A percentile compares a stretch with the other conserved stretches of the same genome.
Conservation (phyloP, 345 rosid species). For the Triadica sebifera region DNA sequence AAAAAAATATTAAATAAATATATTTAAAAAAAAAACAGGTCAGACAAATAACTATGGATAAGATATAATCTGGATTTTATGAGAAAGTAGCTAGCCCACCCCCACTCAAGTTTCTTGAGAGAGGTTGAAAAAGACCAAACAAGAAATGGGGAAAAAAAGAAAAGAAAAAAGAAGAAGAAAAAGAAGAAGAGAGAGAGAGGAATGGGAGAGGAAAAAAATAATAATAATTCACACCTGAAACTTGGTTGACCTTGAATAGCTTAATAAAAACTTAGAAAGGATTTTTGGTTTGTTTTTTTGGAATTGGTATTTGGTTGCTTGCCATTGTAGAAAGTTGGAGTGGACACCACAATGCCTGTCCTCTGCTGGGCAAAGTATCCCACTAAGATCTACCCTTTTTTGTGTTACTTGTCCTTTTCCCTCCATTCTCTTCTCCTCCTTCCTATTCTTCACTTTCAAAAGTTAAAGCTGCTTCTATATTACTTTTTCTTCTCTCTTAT, state of each 20-base stretch:
- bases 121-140: neutral
- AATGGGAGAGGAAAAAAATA: slow-evolving; percentile 2
- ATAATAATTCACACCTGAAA: slow-evolving; percentile 34
- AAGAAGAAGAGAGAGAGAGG: no score
- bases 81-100: slow-evolving; percentile 16
- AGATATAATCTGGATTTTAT: neutral
- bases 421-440: slow-evolving; percentile 13
- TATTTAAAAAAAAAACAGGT: neutral
- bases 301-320: slow-evolving; percentile 15
- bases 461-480: slow-evolving; percentile 37
- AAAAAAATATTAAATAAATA: neutral
- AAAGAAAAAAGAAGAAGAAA: neutral
- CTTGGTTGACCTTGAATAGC: slow-evolving; percentile 36
- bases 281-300: neutral
- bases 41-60: slow-evolving; percentile 21
- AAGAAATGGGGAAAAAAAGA: neutral
- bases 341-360: slow-evolving; percentile 54
- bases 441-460: slow-evolving; percentile 27
- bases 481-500: slow-evolving; percentile 18
- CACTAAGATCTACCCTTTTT: slow-evolving; percentile 42
- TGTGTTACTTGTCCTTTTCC: slow-evolving; percentile 30
- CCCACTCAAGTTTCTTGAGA: slow-evolving; percentile 20
- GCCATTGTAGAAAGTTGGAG: slow-evolving; percentile 38
- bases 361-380: slow-evolving; percentile 64
- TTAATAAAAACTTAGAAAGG: neutral